A percentile compares a stretch with the other conserved stretches of the same genome.
These are phyloP conservation scores for Leishmania tarentolae DNA, from an alignment of 208 protist species.

Conservation along the genomic window DNA sequence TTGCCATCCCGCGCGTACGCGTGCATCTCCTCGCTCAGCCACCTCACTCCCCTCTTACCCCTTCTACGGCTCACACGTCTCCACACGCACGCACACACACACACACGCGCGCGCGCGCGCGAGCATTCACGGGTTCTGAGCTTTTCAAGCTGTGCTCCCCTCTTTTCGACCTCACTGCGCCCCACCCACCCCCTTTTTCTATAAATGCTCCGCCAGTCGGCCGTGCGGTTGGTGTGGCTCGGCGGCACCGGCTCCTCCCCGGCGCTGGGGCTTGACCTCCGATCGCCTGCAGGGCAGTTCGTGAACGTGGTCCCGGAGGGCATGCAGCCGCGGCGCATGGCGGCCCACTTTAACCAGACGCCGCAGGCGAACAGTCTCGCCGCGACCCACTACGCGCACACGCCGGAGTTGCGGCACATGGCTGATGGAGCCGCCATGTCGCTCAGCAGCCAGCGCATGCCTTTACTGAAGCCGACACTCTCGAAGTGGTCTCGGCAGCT, in stretches of 20 bases:
- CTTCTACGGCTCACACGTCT: background rate
- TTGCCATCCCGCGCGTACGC: background rate
- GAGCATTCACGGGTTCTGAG: background rate
- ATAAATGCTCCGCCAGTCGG: constrained; percentile 45
- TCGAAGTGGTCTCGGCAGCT: constrained; percentile 64
- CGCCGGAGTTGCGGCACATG: constrained; percentile 30
- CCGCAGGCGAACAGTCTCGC: constrained; percentile 34
- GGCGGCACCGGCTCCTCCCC: constrained; percentile 58
- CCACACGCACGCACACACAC: background rate
- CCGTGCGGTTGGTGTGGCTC: constrained; percentile 52
- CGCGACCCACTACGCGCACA: constrained; percentile 26
- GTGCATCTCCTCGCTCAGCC: background rate
- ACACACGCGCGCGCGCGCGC: background rate
- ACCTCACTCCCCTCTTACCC: background rate
- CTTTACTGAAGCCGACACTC: constrained; percentile 30
- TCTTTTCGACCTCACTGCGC: background rate
- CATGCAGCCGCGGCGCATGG: constrained; percentile 40
- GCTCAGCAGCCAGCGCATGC: constrained; percentile 25
- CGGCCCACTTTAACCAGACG: constrained; percentile 36
- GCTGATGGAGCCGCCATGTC: constrained; percentile 25
- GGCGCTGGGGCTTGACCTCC: constrained; percentile 65
- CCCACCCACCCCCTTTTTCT: background rate
- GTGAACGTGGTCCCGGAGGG: constrained; percentile 77
- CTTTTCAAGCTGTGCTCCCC: background rate
- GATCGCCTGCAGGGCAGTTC: constrained; percentile 53